A percentile compares a stretch with the other conserved stretches of the same genome.
These are phyloP conservation scores for Alternaria sp. DNA, from an alignment of 2,329 filamentous ascomycete species.

Conservation along the genomic window DNA sequence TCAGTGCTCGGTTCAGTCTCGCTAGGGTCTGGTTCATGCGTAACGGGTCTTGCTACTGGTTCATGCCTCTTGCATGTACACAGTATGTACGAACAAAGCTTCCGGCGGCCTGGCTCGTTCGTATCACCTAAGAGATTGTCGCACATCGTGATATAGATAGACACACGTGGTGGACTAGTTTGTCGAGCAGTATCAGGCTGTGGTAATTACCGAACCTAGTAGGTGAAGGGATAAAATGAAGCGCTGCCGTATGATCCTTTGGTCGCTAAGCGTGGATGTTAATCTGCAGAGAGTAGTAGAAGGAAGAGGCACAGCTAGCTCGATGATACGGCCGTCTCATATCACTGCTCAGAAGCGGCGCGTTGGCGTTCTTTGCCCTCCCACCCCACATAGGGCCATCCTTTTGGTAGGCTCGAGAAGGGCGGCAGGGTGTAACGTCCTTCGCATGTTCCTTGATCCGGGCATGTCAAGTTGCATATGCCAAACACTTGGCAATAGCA, in stretches of 20 bases:
- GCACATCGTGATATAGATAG: too few relatives aligned
- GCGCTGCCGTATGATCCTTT: neutral
- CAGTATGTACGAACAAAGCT: too few relatives aligned
- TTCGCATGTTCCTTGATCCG: slow-evolving; percentile 59
- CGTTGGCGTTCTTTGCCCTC: slow-evolving; percentile 48
- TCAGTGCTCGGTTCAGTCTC: too few relatives aligned
- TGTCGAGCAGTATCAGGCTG: neutral
- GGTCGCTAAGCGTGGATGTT: neutral
- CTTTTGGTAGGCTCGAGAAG: slow-evolving; percentile 65
- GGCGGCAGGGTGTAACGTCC: slow-evolving; percentile 67
- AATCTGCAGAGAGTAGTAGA: neutral
- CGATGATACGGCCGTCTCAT: neutral
- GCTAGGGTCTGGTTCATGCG: too few relatives aligned
- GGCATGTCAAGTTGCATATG: slow-evolving; percentile 61
- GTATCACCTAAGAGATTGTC: too few relatives aligned
- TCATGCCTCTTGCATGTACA: too few relatives aligned
- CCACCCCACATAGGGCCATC: slow-evolving; percentile 69
- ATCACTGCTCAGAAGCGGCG: slow-evolving; percentile 34
- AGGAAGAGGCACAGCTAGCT: neutral
- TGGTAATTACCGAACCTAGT: rapidly evolving
- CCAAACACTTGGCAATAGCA: slow-evolving; percentile 75
- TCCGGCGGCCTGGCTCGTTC: too few relatives aligned
- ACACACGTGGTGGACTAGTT: neutral
- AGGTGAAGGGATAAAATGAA: neutral
- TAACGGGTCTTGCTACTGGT: too few relatives aligned